Conservation (phyloP, 139 green algal genomes). For the Tetradesmus obliquus region DNA sequence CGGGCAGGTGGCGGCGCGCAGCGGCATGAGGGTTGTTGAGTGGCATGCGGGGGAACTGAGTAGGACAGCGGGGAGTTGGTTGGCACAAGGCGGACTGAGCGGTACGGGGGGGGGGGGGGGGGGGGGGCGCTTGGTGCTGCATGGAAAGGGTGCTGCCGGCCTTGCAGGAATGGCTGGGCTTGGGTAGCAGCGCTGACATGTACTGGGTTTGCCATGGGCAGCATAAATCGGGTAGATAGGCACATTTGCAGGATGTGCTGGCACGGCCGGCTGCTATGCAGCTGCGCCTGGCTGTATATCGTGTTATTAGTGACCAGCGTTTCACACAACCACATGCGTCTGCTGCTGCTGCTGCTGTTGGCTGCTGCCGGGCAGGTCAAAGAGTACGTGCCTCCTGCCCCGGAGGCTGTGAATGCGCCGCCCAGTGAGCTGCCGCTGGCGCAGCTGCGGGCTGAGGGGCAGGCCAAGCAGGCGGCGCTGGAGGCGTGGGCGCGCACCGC, state of each 20-base stretch:
- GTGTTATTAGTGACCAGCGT: no score
- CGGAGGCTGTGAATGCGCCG: constrained; percentile 48
- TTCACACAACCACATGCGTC: background rate
- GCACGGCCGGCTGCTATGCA: background rate
- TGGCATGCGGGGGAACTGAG: no score
- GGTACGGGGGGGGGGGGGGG: no score
- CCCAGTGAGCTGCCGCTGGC: constrained; percentile 47
- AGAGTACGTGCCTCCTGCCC: constrained; percentile 61
- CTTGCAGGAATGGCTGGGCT: no score
- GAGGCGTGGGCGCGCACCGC: constrained; percentile 90
- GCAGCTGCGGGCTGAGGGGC: constrained; percentile 71
- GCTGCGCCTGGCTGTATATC: background rate
- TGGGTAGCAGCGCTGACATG: background rate
- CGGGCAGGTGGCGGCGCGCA: no score
- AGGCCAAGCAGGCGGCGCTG: constrained; percentile 76
- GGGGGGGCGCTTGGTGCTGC: no score
- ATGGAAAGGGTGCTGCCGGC: no score
- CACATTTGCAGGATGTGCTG: background rate
- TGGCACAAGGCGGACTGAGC: no score
- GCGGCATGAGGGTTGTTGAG: no score
- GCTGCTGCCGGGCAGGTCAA: constrained; percentile 62
- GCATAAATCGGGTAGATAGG: background rate
- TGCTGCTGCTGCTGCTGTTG: background rate
- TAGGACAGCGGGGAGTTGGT: no score
- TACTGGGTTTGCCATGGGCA: background rate